Percentiles rank a stretch among this genome's conserved stretches.
These are phyloP conservation scores for Parafenestella ontariensis DNA, from an alignment of 2,329 filamentous ascomycete species.

Conservation along the genomic window DNA sequence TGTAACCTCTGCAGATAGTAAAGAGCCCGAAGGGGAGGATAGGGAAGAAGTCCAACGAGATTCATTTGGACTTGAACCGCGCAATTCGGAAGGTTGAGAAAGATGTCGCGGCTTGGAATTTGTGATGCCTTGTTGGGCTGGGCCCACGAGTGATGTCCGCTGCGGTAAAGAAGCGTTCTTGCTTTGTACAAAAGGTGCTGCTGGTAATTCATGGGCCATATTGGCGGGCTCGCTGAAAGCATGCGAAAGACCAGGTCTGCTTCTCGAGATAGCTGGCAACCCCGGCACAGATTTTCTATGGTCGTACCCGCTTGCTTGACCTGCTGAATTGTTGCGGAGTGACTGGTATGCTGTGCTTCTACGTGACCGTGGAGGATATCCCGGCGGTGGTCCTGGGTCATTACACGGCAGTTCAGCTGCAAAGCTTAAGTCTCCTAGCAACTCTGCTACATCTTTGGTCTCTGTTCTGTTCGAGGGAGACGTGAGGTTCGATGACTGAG, in stretches of 20 bases:
- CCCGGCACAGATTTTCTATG: slow-evolving; percentile 2
- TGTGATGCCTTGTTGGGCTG: neutral
- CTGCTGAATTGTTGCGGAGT: neutral
- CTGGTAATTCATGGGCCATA: neutral
- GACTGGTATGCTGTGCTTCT: neutral
- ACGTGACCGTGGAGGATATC: neutral
- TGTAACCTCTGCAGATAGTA: neutral
- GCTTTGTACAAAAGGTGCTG: neutral
- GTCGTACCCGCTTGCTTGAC: neutral
- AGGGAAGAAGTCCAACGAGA: neutral
- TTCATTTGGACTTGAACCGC: neutral
- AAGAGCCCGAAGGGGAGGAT: neutral
- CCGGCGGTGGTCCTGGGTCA: slow-evolving; percentile 8
- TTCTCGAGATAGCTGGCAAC: slow-evolving; percentile 5
- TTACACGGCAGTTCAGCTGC: slow-evolving; percentile 11
- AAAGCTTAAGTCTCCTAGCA: slow-evolving; percentile 16
- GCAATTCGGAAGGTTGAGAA: neutral
- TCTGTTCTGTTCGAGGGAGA: neutral
- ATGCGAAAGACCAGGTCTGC: slow-evolving; percentile 8
- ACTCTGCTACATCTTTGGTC: slow-evolving; percentile 5
- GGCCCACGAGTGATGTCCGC: neutral
- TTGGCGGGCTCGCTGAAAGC: slow-evolving; percentile 9
- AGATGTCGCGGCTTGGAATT: neutral
- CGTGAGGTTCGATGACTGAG: neutral
- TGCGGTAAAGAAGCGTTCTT: neutral